Base-by-base conservation (phyloP, 176 grass and related monocot species). In the Melocanna baccifera region DNA sequence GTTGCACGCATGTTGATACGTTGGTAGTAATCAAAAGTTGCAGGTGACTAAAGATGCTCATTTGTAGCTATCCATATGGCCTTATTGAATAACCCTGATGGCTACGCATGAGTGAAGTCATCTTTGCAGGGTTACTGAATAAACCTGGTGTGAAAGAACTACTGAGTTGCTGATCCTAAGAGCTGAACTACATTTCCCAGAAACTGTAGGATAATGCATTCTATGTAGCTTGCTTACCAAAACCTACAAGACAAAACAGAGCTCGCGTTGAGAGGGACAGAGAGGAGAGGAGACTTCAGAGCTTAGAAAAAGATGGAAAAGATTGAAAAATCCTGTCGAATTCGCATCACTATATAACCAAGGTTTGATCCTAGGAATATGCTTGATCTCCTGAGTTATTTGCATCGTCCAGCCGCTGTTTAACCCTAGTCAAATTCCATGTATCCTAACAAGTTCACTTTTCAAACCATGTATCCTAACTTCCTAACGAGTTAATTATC, bases 331-430 rank as follows among this genome's bases (percentile, higher is more conserved):
- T 45, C 5, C 0, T 67, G 61, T 56, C 34, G 6, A 28, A 28
- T 53, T 84, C 0, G 3, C n/a, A 0, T 86, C 10, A 48, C 9
- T 62, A 51, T 36, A 53, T 22, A 50, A 57, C 41, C 6, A 29
- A 64, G 56, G 56, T 86, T 73, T 86, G 64, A 86, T 86, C 67
- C 67, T 64, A 64, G 42, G 84, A 73, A 79, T 86, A 86, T 86
- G 37, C 76, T 57, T 71, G 55, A 79, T 48, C 40, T 68, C 59
- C 51, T 58, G 55, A 28, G 19, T 25, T 34, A 30, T 68, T 15
- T 77, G 64, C 25, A 19, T 40, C 75, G 79, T 51, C 20, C 22
- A 14, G 28, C 2, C 20, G 8, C 34, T 29, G 43, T 30, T 72
- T 86, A 64, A 86, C 80, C 22, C 42, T 52, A 64, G 84, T 86